Evolutionary conservation across 2,329 filamentous ascomycete species (phyloP).

Genomic region (Pseudogymnoascus sp.): DNA sequence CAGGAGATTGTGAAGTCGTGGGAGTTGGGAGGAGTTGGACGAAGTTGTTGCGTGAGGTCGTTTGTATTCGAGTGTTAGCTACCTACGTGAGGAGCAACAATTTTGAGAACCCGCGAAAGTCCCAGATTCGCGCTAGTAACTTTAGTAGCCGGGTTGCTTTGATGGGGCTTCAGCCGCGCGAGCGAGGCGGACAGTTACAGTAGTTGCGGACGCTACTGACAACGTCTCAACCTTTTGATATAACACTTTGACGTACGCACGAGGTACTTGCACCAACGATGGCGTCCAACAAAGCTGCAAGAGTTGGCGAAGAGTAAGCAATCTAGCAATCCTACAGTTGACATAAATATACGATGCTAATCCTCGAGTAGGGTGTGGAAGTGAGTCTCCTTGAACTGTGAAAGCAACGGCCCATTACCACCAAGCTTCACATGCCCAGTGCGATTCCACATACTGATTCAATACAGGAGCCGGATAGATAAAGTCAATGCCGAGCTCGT

Average conservation of each 20-base stretch:
- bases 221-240: neutral
- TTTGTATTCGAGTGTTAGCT: neutral
- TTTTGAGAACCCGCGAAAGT: constrained; percentile 8
- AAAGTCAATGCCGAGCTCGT: constrained; percentile 98
- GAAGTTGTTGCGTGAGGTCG: constrained; percentile 1
- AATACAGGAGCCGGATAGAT: constrained; percentile 74
- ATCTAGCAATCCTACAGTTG: constrained; percentile 28
- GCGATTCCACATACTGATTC: constrained; percentile 24
- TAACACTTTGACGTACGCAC: constrained; percentile 1
- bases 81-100: constrained; percentile 2
- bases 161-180: constrained; percentile 9
- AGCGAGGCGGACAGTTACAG: constrained; percentile 7
- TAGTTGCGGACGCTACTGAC: neutral
- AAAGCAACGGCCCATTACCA: neutral
- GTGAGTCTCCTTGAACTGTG: constrained; percentile 22
- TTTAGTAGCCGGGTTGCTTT: neutral
- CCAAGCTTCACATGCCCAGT: neutral
- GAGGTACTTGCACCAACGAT: constrained; percentile 26
- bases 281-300: constrained; percentile 57
- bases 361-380: constrained; percentile 29
- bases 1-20: neutral
- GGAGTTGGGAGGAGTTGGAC: neutral
- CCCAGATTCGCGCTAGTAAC: constrained; percentile 2
- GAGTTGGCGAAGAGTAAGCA: constrained; percentile 67
- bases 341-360: constrained; percentile 18